These are phyloP conservation scores for Warburgia ugandensis DNA, from an alignment of 164 flowering plant species.

Conservation along the genomic window DNA sequence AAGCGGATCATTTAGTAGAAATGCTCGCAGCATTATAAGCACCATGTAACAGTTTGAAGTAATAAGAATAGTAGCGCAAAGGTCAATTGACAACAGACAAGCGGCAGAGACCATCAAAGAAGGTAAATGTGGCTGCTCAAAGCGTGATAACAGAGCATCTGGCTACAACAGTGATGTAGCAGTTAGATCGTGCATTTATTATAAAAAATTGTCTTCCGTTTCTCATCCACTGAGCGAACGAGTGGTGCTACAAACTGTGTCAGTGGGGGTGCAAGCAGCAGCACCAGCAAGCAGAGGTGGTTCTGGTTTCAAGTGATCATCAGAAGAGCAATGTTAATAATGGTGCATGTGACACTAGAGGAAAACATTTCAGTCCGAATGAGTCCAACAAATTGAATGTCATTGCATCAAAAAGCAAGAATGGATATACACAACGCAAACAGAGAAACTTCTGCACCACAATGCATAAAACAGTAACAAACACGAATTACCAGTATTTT, in stretches of 20 bases:
- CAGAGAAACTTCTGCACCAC: too few species aligned
- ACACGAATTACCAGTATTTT: constrained; percentile 62
- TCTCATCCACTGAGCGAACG: background rate
- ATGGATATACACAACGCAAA: background rate
- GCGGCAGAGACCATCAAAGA: background rate
- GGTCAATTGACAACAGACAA: background rate
- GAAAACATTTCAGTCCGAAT: background rate
- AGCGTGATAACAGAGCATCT: too few species aligned
- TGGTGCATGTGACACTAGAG: too few species aligned
- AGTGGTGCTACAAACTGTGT: background rate
- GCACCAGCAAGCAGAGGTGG: too few species aligned
- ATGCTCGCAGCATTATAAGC: background rate
- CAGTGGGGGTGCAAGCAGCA: background rate
- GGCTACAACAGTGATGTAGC: too few species aligned
- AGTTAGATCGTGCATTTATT: too few species aligned
- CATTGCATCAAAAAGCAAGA: background rate
- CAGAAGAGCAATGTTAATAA: too few species aligned
- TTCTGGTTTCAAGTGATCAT: too few species aligned
- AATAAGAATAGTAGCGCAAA: background rate
- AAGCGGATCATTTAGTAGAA: background rate
- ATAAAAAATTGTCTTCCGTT: too few species aligned
- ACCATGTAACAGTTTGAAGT: background rate
- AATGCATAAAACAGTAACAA: background rate
- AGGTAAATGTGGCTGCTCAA: background rate
- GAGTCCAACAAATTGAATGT: background rate